Percentiles rank a stretch among this genome's conserved stretches.
These are phyloP conservation scores for Salvia rosmarinus DNA, from an alignment of 257 asterid species.

Conservation along the genomic window DNA sequence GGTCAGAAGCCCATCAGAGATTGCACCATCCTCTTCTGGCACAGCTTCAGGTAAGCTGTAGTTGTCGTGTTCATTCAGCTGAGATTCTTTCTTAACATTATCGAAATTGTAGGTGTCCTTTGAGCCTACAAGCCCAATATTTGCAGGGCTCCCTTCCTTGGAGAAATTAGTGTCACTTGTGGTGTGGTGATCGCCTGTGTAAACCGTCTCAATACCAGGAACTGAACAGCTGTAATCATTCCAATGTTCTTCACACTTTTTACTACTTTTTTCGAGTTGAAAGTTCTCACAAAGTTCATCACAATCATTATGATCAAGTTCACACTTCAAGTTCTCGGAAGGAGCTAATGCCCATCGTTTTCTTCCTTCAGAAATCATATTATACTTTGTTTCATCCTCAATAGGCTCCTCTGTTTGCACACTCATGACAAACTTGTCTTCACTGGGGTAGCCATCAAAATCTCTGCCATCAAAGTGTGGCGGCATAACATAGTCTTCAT, in stretches of 20 bases:
- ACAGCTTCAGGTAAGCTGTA: conserved; percentile 45
- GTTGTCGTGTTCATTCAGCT: conserved; percentile 31
- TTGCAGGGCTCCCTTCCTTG: conserved; percentile 25
- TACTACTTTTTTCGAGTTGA: conserved; percentile 32
- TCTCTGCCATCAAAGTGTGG: conserved; percentile 55
- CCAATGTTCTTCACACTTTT: conserved; percentile 34
- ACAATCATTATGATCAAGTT: conserved; percentile 35
- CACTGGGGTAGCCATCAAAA: conserved; percentile 57
- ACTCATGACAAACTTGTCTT: conserved; percentile 72
- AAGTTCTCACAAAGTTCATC: conserved; percentile 36
- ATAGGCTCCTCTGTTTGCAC: conserved; percentile 42
- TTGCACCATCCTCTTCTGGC: conserved; percentile 43
- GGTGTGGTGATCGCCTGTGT: neutral
- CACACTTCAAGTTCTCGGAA: conserved; percentile 32
- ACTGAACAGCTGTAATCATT: conserved; percentile 45
- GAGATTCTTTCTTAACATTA: conserved; percentile 35
- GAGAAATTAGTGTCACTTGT: too few species aligned
- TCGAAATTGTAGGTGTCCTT: conserved; percentile 32
- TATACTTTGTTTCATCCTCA: conserved; percentile 33
- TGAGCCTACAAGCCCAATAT: conserved; percentile 35
- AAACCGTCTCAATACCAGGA: conserved; percentile 31
- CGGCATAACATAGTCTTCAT: conserved; percentile 69
- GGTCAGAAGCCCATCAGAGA: conserved; percentile 53
- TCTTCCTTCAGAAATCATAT: conserved; percentile 32
- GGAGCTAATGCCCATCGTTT: conserved; percentile 36